Evolutionary conservation across 1,284 basidiomycete species (phyloP).

Genomic region (Leccinum insolens): DNA sequence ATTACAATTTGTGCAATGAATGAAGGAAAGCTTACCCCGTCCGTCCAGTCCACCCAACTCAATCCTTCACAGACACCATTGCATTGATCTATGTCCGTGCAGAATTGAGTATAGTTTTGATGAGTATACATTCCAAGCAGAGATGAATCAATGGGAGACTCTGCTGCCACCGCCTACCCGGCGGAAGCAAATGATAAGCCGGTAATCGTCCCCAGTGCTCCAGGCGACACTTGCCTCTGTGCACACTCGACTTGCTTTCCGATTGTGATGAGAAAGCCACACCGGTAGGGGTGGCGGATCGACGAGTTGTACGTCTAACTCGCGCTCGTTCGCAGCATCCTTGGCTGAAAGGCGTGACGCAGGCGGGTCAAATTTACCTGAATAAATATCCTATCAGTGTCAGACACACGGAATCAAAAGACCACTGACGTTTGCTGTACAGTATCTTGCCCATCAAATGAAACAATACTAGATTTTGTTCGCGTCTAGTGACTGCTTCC

Average conservation of each 20-base stretch:
- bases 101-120: conserved; percentile 86
- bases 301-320: conserved; percentile 51
- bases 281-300: conserved; percentile 52
- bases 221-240: conserved; percentile 63
- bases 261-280: conserved; percentile 61
- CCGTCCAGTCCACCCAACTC: conserved; percentile 79
- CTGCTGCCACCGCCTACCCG: conserved; percentile 73
- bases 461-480: conserved; percentile 87
- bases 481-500: conserved; percentile 77
- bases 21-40: conserved; percentile 55
- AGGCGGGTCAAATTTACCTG: conserved; percentile 75
- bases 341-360: conserved; percentile 53
- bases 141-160: conserved; percentile 90
- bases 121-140: conserved; percentile 91
- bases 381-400: conserved; percentile 14
- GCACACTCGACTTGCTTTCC: conserved; percentile 79
- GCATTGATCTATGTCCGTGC: conserved; percentile 77
- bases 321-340: conserved; percentile 58
- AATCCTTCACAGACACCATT: conserved; percentile 75
- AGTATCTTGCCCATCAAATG: conserved; percentile 93
- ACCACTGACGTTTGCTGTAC: conserved; percentile 85
- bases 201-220: background rate
- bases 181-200: background rate
- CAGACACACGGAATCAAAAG: background rate
- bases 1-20: background rate